Percentiles rank a stretch among this genome's conserved stretches.
Evolutionary conservation across 805 yeast genomes (phyloP).

Genomic region (Candida arabinofermentans): DNA sequence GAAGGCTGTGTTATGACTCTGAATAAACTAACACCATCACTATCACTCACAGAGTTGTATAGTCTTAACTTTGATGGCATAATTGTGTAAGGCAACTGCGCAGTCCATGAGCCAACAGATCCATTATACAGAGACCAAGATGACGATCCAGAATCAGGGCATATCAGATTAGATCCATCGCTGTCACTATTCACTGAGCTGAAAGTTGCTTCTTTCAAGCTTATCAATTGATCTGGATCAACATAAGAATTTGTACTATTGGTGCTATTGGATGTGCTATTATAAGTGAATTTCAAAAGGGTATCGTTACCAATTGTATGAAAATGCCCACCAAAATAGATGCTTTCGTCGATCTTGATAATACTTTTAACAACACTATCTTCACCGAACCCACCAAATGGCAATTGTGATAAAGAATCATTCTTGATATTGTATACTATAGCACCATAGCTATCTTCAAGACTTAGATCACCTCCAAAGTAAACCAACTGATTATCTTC

Average conservation of each 20-base stretch:
- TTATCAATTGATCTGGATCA: constrained; percentile 58
- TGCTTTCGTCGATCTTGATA: constrained; percentile 41
- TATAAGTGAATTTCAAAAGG: constrained; percentile 32
- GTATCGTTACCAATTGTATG: constrained; percentile 51
- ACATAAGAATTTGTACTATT: constrained; percentile 34
- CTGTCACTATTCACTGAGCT: constrained; percentile 41
- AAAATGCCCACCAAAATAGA: constrained; percentile 81
- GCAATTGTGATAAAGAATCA: constrained; percentile 41
- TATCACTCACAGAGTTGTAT: constrained; percentile 49
- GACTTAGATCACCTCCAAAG: constrained; percentile 75
- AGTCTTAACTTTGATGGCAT: constrained; percentile 71
- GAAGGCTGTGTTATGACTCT: constrained; percentile 75
- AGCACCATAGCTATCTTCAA: constrained; percentile 48
- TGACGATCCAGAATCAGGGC: constrained; percentile 45
- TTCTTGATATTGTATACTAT: constrained; percentile 56
- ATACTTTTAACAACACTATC: constrained; percentile 62
- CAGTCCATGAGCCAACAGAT: constrained; percentile 62
- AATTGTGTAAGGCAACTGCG: constrained; percentile 50
- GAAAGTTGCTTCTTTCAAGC: constrained; percentile 53
- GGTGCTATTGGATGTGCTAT: constrained; percentile 23
- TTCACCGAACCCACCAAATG: constrained; percentile 74
- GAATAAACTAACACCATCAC: constrained; percentile 53
- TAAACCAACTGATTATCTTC: constrained; percentile 47
- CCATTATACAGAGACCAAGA: constrained; percentile 50
- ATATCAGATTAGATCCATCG: constrained; percentile 39